A percentile compares a stretch with the other conserved stretches of the same genome.
Evolutionary conservation across 805 yeast species (phyloP).

Genomic region (Lipomyces sp.): DNA sequence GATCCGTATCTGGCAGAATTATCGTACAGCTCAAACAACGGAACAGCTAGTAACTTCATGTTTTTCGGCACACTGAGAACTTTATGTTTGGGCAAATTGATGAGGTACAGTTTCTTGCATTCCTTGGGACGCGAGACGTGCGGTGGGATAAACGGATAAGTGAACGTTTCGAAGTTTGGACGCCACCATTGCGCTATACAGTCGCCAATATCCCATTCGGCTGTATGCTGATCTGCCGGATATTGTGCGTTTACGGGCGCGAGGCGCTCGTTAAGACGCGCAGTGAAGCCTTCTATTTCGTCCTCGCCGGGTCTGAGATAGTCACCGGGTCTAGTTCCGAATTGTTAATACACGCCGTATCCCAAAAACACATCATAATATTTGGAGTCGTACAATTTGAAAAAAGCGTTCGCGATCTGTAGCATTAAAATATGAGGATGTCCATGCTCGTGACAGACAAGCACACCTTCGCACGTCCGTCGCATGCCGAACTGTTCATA

Average conservation of each 20-base stretch:
- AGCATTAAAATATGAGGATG: conserved; percentile 44
- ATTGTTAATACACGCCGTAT: conserved; percentile 2
- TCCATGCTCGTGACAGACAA: conserved; percentile 46
- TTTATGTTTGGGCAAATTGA: conserved; percentile 41
- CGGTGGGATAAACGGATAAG: conserved; percentile 46
- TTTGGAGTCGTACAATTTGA: conserved; percentile 39
- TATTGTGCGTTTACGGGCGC: conserved; percentile 35
- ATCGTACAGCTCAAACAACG: conserved; percentile 45
- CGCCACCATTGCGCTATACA: conserved; percentile 48
- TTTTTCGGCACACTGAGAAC: conserved; percentile 43
- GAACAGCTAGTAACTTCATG: conserved; percentile 45
- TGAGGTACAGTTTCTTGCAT: conserved; percentile 44
- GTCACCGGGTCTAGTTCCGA: conserved; percentile 40
- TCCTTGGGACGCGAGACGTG: conserved; percentile 46
- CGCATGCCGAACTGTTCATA: conserved; percentile 44
- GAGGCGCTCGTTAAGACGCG: conserved; percentile 37
- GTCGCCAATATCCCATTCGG: conserved; percentile 44
- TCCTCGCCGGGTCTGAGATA: conserved; percentile 39
- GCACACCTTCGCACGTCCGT: conserved; percentile 43
- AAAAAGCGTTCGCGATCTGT: conserved; percentile 45
- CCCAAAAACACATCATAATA: not conserved
- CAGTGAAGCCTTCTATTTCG: conserved; percentile 41
- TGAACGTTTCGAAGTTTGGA: conserved; percentile 44
- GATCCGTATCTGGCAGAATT: conserved; percentile 43
- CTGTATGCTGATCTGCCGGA: conserved; percentile 33